phyloP scores from a whole-genome alignment of 2,329 filamentous ascomycete species.

The Aspergillus japonicus region DNA sequence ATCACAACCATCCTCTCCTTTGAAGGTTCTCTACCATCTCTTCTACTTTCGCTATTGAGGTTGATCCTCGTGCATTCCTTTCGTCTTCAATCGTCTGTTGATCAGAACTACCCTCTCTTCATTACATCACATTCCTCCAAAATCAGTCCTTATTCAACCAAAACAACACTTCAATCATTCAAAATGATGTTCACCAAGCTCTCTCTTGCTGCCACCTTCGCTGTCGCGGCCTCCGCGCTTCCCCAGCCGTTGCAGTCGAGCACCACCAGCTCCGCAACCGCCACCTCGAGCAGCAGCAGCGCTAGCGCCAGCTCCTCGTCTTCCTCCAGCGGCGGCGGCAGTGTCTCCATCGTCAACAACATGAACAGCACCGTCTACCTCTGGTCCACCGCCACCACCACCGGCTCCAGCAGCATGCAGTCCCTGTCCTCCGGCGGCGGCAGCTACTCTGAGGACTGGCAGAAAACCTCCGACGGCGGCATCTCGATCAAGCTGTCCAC shows the following conservation, averaged over 20 bases:
- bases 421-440: background rate
- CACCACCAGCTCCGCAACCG: background rate
- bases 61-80: constrained; percentile 7
- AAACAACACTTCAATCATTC: background rate
- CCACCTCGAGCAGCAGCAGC: constrained; percentile 2
- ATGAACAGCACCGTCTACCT: constrained; percentile 4
- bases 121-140: background rate
- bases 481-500: background rate
- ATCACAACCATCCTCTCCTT: background rate
- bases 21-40: background rate
- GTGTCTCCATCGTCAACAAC: constrained; percentile 10
- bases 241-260: background rate
- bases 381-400: constrained; percentile 2
- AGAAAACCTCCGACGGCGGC: background rate
- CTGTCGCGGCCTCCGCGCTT: constrained; percentile 2
- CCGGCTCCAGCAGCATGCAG: background rate
- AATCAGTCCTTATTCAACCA: background rate
- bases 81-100: constrained; percentile 1
- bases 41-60: constrained; percentile 2
- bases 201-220: background rate
- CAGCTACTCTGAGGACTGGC: background rate
- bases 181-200: constrained; percentile 7
- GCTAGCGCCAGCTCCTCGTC: background rate
- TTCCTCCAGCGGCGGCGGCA: background rate
- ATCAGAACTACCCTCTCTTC: constrained; percentile 1